Conservation (phyloP, 2,329 filamentous ascomycete genomes). For the Botrytis byssoidea region DNA sequence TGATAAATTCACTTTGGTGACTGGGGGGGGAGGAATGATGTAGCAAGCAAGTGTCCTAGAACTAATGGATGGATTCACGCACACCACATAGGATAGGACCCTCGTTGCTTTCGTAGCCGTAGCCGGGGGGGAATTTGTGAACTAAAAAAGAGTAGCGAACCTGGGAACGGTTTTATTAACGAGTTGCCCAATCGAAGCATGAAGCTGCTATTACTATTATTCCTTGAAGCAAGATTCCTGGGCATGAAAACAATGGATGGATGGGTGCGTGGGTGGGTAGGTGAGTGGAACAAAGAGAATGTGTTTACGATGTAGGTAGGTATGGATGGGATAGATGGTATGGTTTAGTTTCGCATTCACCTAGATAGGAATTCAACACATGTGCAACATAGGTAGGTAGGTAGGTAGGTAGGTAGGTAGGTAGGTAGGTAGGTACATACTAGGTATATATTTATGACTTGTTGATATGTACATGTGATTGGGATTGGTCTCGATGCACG, state of each 20-base stretch:
- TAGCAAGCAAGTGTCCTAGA: neutral
- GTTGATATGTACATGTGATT: neutral
- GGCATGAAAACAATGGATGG: neutral
- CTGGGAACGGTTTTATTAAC: neutral
- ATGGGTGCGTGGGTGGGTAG: neutral
- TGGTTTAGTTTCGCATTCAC: neutral
- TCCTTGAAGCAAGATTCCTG: neutral
- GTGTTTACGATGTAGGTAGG: neutral
- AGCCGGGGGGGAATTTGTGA: neutral
- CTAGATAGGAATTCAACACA: neutral
- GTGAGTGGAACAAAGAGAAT: too few relatives aligned
- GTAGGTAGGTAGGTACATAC: too few relatives aligned
- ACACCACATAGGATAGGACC: neutral
- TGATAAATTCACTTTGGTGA: constrained; percentile 11
- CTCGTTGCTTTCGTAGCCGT: neutral
- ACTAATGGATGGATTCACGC: neutral
- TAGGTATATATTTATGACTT: neutral
- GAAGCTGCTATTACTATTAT: neutral
- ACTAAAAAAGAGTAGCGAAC: constrained; percentile 10
- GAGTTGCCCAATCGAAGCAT: neutral
- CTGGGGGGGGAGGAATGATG: neutral
- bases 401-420: too few relatives aligned
- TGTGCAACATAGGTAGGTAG: too few relatives aligned
- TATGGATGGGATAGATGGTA: too few relatives aligned
- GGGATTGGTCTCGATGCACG: neutral